phyloP scores from a whole-genome alignment of 2,329 filamentous ascomycete genomes.

The Monosporascus sp. region DNA sequence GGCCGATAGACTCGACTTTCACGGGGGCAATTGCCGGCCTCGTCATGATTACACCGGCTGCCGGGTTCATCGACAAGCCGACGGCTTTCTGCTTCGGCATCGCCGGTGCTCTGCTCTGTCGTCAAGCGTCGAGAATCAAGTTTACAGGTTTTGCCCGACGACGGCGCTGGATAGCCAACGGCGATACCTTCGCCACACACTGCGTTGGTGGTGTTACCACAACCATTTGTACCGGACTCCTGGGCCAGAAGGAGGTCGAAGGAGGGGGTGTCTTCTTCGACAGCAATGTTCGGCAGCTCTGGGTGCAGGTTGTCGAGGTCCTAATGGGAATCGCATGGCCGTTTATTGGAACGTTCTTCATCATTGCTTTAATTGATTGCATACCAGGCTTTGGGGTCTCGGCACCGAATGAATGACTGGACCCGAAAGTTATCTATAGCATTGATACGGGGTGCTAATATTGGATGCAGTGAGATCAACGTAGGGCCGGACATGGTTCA shows the following conservation, averaged over 20 bases:
- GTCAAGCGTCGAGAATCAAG: slow-evolving; percentile 49
- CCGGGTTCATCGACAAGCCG: slow-evolving; percentile 40
- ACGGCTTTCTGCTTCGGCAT: slow-evolving; percentile 45
- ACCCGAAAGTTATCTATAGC: too few relatives aligned
- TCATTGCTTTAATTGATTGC: too few relatives aligned
- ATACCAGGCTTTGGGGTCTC: too few relatives aligned
- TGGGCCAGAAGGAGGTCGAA: slow-evolving; percentile 46
- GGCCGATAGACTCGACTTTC: slow-evolving; percentile 45
- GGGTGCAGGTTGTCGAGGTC: slow-evolving; percentile 46
- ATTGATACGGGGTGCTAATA: too few relatives aligned
- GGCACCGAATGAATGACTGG: too few relatives aligned
- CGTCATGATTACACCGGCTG: slow-evolving; percentile 47
- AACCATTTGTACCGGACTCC: slow-evolving; percentile 46
- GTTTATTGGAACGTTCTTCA: too few relatives aligned
- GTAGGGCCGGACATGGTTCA: too few relatives aligned
- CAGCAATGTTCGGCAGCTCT: slow-evolving; percentile 44
- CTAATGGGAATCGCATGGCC: slow-evolving; percentile 46
- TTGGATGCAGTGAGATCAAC: too few relatives aligned
- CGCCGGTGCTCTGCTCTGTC: slow-evolving; percentile 39
- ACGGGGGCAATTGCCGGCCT: slow-evolving; percentile 49
- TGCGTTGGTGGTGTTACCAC: slow-evolving; percentile 47
- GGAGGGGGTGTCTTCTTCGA: slow-evolving; percentile 50
- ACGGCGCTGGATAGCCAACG: slow-evolving; percentile 49
- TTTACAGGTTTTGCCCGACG: slow-evolving; percentile 42
- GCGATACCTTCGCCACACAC: slow-evolving; percentile 51